Evolutionary conservation across 164 flowering plant species (phyloP), one percentile per base, ranked within the genome.

Genomic region (Aristolochia californica): DNA sequence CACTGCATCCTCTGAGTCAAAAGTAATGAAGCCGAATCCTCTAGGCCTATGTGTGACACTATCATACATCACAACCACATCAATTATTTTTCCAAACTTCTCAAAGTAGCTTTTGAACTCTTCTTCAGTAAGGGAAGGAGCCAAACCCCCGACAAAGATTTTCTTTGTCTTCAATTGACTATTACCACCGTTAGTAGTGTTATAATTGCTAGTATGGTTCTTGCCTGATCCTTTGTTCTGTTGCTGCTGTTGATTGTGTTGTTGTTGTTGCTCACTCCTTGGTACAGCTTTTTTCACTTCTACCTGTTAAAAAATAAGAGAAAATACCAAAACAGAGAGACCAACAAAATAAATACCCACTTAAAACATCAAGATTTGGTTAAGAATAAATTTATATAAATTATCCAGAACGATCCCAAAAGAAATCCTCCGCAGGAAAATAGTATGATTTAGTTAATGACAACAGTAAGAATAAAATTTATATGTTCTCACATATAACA

Each of bases 111-210:
- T 62, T 67, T 57, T 80, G 69, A 84, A 84, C 28, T 81, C 86
- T 13, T 75, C 78, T 62, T 79, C 79, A 12, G 83, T 81, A 45
- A 84, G 51, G 66, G 40, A 74, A 67, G 85, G 56, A 15, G 87
- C 58, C 65, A 88, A 82, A 51, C 89, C 95, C 60, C 95, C 95
- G 22, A 87, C 91, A 69, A 87, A 87, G 45, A 87, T 79, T 78
- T 84, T 86, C 60, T 71, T 84, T 4, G 82, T 81, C 70, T 74
- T 84, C 63, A 75, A 64, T 57, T 68, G 74, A 53, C 24, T 66
- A 44, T 28, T 45, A 61, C 58, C 43, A 67, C 53, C 66, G 59
- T 52, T 58, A 45, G 45, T 65, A 53, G 66, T 68, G 63, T 56
- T 53, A 20, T 50, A 56, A 57, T 43, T 70, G 62, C 50, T 57